Base-by-base conservation (phyloP, 2,329 filamentous ascomycete species). In the Endothia cerciana region DNA sequence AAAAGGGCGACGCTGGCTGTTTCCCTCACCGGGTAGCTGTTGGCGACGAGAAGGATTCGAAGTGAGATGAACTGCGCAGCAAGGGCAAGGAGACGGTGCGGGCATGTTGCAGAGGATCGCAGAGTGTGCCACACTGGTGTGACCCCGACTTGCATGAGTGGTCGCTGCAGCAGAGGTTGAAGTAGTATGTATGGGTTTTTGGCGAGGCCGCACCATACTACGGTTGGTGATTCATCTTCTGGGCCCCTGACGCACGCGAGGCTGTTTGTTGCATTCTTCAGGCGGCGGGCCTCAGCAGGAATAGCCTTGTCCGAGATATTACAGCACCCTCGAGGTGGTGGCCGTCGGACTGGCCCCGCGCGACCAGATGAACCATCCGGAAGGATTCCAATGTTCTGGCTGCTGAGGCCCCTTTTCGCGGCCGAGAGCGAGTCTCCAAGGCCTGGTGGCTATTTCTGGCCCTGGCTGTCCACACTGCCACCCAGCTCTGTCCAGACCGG, bases 121-220 rank as follows among this genome's bases (percentile, higher is more conserved):
- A 59, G 53, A 57, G 25, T 28, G 56, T 59, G 56, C 17, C 56
- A 59, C 56, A 41, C 56, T 41, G n/a, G 25, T 59, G 56, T 28
- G 43, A 59, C 56, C 38, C 43, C 56, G 38, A 45, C 38, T n/a
- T 43, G 56, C 56, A 59, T 59, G n/a, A 51, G 25, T 51, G 45
- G 10, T n/a, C 10, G 22, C 8, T 4, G 25, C 47, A 15, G 47
- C 47, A 51, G 7, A 30, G 22, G 17, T n/a, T n/a, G n/a, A n/a
- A n/a, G n/a, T n/a, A n/a, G n/a, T n/a, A n/a, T n/a, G n/a, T n/a
- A n/a, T n/a, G n/a, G n/a, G n/a, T n/a, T n/a, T n/a, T n/a, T n/a
- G n/a, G n/a, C n/a, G n/a, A n/a, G n/a, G n/a, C n/a, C n/a, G n/a
- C n/a, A n/a, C n/a, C n/a, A n/a, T n/a, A n/a, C n/a, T n/a, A n/a